Percentiles rank a stretch among this genome's conserved stretches.
Conservation (phyloP, 768 basidiomycete species). For the Lactarius quietus region DNA sequence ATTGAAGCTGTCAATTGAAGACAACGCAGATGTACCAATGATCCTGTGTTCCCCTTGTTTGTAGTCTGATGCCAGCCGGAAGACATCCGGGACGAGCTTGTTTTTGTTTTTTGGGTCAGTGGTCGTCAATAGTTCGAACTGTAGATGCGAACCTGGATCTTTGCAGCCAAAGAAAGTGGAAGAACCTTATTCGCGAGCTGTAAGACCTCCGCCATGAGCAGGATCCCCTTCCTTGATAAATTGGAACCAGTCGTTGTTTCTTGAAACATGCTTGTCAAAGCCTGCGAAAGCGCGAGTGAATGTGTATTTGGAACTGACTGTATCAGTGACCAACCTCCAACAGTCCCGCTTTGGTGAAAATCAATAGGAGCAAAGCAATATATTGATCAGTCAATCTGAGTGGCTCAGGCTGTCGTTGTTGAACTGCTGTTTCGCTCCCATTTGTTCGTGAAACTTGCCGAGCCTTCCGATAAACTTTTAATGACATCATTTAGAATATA, state of each 20-base stretch:
- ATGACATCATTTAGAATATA: neutral
- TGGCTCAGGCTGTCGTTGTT: constrained; percentile 46
- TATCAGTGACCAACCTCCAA: constrained; percentile 60
- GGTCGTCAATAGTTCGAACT: neutral
- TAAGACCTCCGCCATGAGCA: constrained; percentile 88
- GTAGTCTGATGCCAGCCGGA: constrained; percentile 81
- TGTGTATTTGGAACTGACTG: neutral
- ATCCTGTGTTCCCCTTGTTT: constrained; percentile 72
- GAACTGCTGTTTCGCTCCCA: constrained; percentile 29
- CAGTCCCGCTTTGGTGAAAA: constrained; percentile 84
- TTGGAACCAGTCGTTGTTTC: constrained; percentile 69
- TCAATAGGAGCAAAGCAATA: constrained; percentile 75
- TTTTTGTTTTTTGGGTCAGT: constrained; percentile 1
- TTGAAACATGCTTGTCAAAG: constrained; percentile 79
- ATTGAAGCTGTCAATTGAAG: constrained; percentile 89
- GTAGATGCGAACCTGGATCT: constrained; percentile 61
- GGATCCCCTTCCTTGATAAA: constrained; percentile 83
- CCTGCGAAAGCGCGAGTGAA: constrained; percentile 44
- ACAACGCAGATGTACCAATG: constrained; percentile 78
- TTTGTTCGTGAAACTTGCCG: constrained; percentile 22
- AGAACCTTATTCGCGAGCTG: constrained; percentile 85
- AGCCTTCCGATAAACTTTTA: constrained; percentile 54
- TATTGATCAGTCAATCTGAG: constrained; percentile 92
- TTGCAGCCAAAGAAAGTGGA: constrained; percentile 76
- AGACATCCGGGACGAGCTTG: constrained; percentile 81